Evolutionary conservation across 805 yeast species (phyloP).

Genomic region (Lipomyces starkeyi): DNA sequence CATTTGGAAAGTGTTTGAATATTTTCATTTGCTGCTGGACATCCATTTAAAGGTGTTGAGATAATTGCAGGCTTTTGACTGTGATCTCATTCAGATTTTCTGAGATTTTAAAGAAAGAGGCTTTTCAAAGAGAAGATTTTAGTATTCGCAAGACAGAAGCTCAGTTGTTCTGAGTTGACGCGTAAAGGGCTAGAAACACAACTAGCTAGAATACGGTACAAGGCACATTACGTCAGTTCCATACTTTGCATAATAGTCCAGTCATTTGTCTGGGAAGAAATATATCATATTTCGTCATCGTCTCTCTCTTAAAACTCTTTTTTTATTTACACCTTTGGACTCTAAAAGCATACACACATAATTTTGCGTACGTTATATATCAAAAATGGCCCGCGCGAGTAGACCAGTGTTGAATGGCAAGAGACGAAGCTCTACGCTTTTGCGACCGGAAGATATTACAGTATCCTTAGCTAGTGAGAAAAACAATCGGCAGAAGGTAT

Average conservation of each 20-base stretch:
- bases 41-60: background rate
- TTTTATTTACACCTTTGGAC: background rate
- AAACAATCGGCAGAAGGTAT: conserved; percentile 22
- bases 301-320: conserved; percentile 8
- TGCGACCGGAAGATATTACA: background rate
- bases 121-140: background rate
- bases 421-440: conserved; percentile 15
- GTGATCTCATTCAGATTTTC: background rate
- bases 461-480: conserved; percentile 8
- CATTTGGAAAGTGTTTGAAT: background rate
- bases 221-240: background rate
- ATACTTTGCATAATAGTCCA: conserved; percentile 1
- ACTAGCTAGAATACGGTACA: background rate
- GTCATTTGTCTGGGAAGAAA: background rate
- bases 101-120: background rate
- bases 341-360: background rate
- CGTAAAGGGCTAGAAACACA: background rate
- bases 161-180: background rate
- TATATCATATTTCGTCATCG: conserved; percentile 47
- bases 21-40: background rate
- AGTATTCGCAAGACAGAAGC: background rate
- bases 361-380: background rate
- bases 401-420: conserved; percentile 18
- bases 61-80: background rate
- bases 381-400: background rate